Conservation (phyloP, 495 filamentous ascomycete genomes). For the Amniculicola lignicola region DNA sequence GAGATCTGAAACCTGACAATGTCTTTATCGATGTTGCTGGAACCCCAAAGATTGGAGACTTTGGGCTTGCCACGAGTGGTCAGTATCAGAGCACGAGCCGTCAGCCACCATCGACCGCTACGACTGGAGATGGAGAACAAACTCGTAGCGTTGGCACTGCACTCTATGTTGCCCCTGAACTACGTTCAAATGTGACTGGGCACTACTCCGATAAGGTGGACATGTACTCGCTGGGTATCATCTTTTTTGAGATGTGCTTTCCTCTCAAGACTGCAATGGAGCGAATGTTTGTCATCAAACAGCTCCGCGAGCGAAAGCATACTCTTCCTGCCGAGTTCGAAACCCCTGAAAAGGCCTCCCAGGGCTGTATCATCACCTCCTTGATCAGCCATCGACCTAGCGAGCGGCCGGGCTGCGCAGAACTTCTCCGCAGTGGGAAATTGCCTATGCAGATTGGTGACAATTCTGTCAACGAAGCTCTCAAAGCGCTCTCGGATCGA, state of each 20-base stretch:
- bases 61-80: slow-evolving; percentile 87
- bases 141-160: slow-evolving; percentile 93
- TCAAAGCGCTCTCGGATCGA: slow-evolving; percentile 75
- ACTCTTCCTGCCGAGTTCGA: slow-evolving; percentile 71
- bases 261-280: slow-evolving; percentile 82
- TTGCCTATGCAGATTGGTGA: slow-evolving; percentile 89
- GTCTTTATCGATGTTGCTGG: slow-evolving; percentile 89
- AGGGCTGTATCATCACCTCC: slow-evolving; percentile 72
- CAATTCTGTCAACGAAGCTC: slow-evolving; percentile 76
- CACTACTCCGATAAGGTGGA: slow-evolving; percentile 92
- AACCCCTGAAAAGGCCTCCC: slow-evolving; percentile 66
- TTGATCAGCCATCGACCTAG: slow-evolving; percentile 76
- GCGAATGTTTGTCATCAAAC: slow-evolving; percentile 68
- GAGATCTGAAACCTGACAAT: slow-evolving; percentile 97
- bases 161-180: slow-evolving; percentile 90
- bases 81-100: slow-evolving; percentile 60
- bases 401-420: slow-evolving; percentile 77
- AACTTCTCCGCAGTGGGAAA: slow-evolving; percentile 82
- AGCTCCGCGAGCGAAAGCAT: slow-evolving; percentile 65
- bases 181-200: slow-evolving; percentile 65
- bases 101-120: slow-evolving; percentile 39
- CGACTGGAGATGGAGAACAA: slow-evolving; percentile 52
- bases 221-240: slow-evolving; percentile 97
- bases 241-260: slow-evolving; percentile 98
- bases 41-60: slow-evolving; percentile 93